Evolutionary conservation across 129 eudicot species (phyloP).

Genomic region (Saussurea involucrata): DNA sequence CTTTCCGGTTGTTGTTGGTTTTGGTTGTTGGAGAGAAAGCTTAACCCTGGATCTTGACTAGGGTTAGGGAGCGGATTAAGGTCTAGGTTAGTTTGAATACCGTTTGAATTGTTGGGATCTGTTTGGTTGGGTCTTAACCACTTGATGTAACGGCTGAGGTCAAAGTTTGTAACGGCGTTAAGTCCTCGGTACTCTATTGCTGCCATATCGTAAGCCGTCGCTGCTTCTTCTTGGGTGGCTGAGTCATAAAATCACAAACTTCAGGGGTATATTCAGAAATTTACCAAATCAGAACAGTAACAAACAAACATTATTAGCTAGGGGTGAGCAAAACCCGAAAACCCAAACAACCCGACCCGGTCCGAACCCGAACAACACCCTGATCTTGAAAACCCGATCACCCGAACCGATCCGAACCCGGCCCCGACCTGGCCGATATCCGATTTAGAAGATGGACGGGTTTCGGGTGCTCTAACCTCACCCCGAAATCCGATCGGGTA

Average conservation of each 20-base stretch:
- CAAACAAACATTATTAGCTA: background rate
- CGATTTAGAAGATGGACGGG: too few species aligned
- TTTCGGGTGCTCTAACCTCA: too few species aligned
- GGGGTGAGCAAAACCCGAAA: too few species aligned
- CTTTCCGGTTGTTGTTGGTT: slow-evolving; percentile 35
- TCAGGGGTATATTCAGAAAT: slow-evolving; percentile 21
- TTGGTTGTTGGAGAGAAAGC: slow-evolving; percentile 23
- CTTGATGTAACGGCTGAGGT: slow-evolving; percentile 79
- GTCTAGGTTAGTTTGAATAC: slow-evolving; percentile 24
- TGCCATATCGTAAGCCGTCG: slow-evolving; percentile 90
- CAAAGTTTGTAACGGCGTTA: slow-evolving; percentile 92
- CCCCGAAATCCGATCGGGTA: too few species aligned
- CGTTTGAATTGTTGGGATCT: slow-evolving; percentile 20
- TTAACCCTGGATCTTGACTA: slow-evolving; percentile 34
- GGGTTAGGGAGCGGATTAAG: slow-evolving; percentile 15
- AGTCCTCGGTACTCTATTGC: slow-evolving; percentile 85
- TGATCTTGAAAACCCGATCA: too few species aligned
- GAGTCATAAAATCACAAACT: background rate
- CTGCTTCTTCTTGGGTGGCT: slow-evolving; percentile 99
- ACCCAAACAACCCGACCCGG: too few species aligned
- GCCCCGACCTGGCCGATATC: too few species aligned
- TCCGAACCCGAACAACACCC: too few species aligned
- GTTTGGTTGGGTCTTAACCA: slow-evolving; percentile 47
- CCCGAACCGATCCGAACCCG: too few species aligned
- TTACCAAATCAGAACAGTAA: background rate